These are phyloP conservation scores for Annulohypoxylon moriforme DNA, from an alignment of 495 filamentous ascomycete species.

Conservation along the genomic window DNA sequence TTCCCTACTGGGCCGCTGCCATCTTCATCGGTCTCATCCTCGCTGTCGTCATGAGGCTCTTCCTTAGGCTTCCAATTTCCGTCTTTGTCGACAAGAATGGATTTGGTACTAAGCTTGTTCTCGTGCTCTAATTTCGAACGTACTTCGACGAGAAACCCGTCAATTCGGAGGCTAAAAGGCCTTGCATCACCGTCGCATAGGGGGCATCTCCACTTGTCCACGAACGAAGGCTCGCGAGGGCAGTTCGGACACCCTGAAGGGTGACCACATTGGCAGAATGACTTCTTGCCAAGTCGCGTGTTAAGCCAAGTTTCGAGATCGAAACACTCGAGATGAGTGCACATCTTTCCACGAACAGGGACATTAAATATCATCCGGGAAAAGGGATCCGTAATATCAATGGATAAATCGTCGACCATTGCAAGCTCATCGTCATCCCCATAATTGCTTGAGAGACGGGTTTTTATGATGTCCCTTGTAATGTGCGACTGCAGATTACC, in stretches of 20 bases:
- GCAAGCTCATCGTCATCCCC: conserved; percentile 74
- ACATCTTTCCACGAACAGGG: conserved; percentile 71
- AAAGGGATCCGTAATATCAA: conserved; percentile 83
- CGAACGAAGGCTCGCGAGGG: conserved; percentile 61
- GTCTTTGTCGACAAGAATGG: conserved; percentile 66
- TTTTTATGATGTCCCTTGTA: conserved; percentile 62
- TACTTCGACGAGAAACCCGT: conserved; percentile 75
- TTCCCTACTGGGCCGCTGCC: background rate
- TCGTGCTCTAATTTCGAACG: conserved; percentile 58
- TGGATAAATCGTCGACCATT: conserved; percentile 70
- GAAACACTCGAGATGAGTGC: conserved; percentile 84
- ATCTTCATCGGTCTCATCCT: conserved; percentile 37
- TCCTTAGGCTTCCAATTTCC: conserved; percentile 67
- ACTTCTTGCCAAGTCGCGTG: conserved; percentile 64
- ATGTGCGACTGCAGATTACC: conserved; percentile 49
- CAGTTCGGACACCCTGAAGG: conserved; percentile 45
- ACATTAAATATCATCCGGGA: conserved; percentile 72
- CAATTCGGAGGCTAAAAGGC: conserved; percentile 73
- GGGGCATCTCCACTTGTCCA: conserved; percentile 86
- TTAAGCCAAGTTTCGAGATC: conserved; percentile 84
- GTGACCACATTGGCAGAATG: conserved; percentile 46
- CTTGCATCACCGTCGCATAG: conserved; percentile 80
- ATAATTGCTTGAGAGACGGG: conserved; percentile 51
- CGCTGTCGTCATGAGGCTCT: conserved; percentile 44
- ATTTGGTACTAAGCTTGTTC: conserved; percentile 60